Evolutionary conservation across 495 filamentous ascomycete species (phyloP), one percentile per base, ranked within the genome.

Genomic region (Jackrogersella multiformis): DNA sequence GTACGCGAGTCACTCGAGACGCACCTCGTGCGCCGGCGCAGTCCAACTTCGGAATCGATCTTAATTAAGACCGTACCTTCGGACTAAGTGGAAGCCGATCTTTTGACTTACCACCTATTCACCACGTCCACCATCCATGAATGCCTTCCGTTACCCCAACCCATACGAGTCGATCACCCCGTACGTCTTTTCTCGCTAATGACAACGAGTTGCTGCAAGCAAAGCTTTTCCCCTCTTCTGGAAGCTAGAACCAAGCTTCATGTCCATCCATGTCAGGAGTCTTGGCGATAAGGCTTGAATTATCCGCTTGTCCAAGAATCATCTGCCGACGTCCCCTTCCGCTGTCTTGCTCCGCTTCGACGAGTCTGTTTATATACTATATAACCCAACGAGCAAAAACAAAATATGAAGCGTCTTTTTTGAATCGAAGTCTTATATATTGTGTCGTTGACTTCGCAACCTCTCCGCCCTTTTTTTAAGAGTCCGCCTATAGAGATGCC

Each of bases 201-300:
- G 10, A 54, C 15, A 38, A 45, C 10, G 35, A 39, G 32, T 38
- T 52, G 42, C 38, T 48, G 21, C 41, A 63, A 67, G 46, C 39
- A 26, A 56, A 49, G 56, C 24, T 35, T 56, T 49, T 56, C 63
- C 68, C 68, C 68, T 58, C 56, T 46, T 70, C 24, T 65, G 30
- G 52, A 52, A 61, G 45, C 55, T 56, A 1, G 53, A 68, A 54
- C 68, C 46, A 64, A 68, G 65, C 63, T 71, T 70, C 62, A 42
- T 64, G 39, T 55, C 59, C 32, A 26, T 66, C 20, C 46, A 53
- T n/a, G 24, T 56, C 30, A 13, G 34, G 44, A 41, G 5, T 61
- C 70, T 73, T 73, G 67, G 66, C 67, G 63, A 56, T 49, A 61
- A 69, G 56, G 62, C 62, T 69, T 72, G 69, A 70, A 70, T 72